Conservation (phyloP, 2,329 filamentous ascomycete species). For the Scorias spongiosa region DNA sequence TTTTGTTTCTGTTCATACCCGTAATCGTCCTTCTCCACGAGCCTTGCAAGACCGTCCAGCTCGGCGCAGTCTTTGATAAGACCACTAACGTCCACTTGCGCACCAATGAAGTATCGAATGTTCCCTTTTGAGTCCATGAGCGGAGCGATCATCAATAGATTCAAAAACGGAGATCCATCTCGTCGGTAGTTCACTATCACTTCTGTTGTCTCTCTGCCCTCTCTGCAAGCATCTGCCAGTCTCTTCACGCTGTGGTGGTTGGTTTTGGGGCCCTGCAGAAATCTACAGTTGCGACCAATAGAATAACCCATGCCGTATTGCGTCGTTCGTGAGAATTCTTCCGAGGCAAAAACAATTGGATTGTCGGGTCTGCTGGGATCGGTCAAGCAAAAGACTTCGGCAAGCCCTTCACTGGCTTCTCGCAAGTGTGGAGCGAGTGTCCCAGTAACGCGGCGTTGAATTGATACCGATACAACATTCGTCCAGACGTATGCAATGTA, state of each 20-base stretch:
- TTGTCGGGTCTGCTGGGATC: conserved; percentile 60
- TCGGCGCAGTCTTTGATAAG: conserved; percentile 51
- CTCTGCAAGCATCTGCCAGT: conserved; percentile 44
- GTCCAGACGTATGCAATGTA: conserved; percentile 57
- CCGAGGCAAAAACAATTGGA: conserved; percentile 62
- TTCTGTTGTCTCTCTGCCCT: conserved; percentile 56
- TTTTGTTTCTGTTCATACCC: conserved; percentile 27
- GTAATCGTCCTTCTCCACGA: conserved; percentile 17
- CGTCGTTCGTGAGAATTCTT: conserved; percentile 60
- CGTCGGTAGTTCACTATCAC: conserved; percentile 60
- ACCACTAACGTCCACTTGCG: conserved; percentile 56
- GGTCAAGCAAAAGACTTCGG: conserved; percentile 62
- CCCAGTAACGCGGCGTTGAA: conserved; percentile 52
- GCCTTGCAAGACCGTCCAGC: conserved; percentile 42
- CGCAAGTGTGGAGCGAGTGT: conserved; percentile 48
- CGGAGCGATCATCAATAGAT: conserved; percentile 59
- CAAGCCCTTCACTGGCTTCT: conserved; percentile 58
- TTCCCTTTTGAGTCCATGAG: conserved; percentile 52
- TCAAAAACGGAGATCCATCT: conserved; percentile 66
- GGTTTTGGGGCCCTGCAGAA: conserved; percentile 61
- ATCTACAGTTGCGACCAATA: conserved; percentile 63
- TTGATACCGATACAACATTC: conserved; percentile 53
- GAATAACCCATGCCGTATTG: conserved; percentile 61
- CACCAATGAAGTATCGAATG: conserved; percentile 55
- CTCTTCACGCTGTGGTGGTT: conserved; percentile 47